phyloP scores from a whole-genome alignment of 225 moss, liverwort and hornwort species.

The Pseudoscleropodium purum region DNA sequence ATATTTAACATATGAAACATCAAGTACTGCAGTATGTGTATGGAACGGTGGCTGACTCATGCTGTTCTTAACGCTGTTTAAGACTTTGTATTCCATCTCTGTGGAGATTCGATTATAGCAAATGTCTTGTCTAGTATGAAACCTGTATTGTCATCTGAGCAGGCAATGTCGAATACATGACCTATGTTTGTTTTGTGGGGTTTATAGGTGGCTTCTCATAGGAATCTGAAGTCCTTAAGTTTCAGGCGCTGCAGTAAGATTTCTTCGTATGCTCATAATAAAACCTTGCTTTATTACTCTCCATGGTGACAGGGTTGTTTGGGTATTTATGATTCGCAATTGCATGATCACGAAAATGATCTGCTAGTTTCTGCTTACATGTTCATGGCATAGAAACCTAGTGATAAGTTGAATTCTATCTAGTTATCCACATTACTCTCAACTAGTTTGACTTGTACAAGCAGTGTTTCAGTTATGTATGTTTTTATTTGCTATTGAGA shows the following conservation, averaged over 20 bases:
- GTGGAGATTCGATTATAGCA: background rate
- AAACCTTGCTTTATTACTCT: background rate
- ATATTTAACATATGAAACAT: background rate
- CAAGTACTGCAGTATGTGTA: background rate
- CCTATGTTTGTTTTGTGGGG: slow-evolving; percentile 17
- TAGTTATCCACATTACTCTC: background rate
- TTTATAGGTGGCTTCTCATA: slow-evolving; percentile 75
- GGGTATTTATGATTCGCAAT: background rate
- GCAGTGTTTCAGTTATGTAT: background rate
- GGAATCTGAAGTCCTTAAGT: slow-evolving; percentile 70
- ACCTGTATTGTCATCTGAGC: background rate
- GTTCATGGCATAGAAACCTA: background rate
- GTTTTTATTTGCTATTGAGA: background rate
- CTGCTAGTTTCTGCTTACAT: background rate
- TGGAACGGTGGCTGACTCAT: background rate
- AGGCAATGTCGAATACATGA: background rate
- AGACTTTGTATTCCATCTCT: background rate
- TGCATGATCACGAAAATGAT: background rate
- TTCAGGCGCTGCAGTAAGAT: slow-evolving; percentile 94
- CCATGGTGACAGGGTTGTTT: background rate
- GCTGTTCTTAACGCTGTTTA: background rate
- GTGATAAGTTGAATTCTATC: background rate
- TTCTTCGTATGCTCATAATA: background rate
- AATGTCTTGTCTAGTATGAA: background rate
- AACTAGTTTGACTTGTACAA: background rate